phyloP scores from a whole-genome alignment of 2,329 filamentous ascomycete species.

The Exutisphaerella laricina region DNA sequence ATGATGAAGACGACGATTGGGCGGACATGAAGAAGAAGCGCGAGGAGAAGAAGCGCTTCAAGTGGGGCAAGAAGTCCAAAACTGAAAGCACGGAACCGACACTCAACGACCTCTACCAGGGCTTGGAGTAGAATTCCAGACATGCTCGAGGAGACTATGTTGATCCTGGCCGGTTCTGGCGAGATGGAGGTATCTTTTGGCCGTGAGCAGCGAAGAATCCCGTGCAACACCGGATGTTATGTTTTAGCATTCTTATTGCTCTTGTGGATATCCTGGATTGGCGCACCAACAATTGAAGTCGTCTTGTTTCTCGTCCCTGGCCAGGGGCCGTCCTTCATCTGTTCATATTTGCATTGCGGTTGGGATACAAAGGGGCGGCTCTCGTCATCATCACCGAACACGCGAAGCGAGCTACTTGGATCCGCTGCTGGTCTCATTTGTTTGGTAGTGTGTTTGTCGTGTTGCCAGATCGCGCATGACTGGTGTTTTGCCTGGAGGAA shows the following conservation, averaged over 20 bases:
- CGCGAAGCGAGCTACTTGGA: background rate
- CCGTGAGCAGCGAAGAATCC: constrained; percentile 3
- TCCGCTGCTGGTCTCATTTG: background rate
- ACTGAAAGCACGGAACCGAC: constrained; percentile 17
- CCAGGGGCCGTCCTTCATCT: background rate
- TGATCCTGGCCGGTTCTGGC: constrained; percentile 4
- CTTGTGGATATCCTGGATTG: background rate
- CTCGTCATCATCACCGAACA: background rate
- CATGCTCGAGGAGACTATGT: constrained; percentile 5
- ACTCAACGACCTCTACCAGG: constrained; percentile 28
- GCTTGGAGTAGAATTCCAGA: constrained; percentile 22
- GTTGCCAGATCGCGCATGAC: background rate
- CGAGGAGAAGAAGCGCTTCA: constrained; percentile 30
- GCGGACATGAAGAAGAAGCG: constrained; percentile 31
- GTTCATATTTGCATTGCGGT: constrained; percentile 9
- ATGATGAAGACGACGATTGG: constrained; percentile 37
- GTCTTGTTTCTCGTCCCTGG: too few species aligned
- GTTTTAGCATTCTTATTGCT: background rate
- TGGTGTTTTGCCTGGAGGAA: background rate
- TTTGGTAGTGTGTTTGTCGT: background rate
- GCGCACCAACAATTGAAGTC: too few species aligned
- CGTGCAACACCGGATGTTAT: constrained; percentile 7
- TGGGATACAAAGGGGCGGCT: constrained; percentile 6
- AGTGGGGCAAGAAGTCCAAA: constrained; percentile 23
- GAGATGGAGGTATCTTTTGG: background rate